These are phyloP conservation scores for Daldinia decipiens DNA, from an alignment of 495 filamentous ascomycete species.

Conservation along the genomic window DNA sequence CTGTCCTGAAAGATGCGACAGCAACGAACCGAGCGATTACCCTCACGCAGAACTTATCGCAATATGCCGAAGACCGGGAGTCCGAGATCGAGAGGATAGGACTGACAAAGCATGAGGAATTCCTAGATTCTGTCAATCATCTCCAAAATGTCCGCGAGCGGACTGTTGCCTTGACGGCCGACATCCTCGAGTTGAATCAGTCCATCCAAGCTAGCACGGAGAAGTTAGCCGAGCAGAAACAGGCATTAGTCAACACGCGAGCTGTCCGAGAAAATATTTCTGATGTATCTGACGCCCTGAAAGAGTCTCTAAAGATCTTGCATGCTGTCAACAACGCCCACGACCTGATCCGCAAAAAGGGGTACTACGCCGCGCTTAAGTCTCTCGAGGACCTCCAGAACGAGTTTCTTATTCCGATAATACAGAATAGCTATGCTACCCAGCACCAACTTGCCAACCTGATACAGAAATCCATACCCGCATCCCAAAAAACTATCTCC, in stretches of 20 bases:
- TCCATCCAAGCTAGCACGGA: conserved; percentile 96
- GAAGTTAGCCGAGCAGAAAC: conserved; percentile 93
- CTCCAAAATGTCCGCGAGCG: conserved; percentile 90
- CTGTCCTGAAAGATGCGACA: conserved; percentile 89
- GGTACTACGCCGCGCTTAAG: conserved; percentile 93
- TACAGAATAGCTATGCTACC: conserved; percentile 79
- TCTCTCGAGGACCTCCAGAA: conserved; percentile 96
- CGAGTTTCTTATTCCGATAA: conserved; percentile 77
- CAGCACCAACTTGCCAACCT: conserved; percentile 95
- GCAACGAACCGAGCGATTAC: conserved; percentile 75
- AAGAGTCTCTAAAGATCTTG: conserved; percentile 90
- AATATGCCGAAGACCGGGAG: conserved; percentile 87
- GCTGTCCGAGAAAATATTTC: conserved; percentile 95
- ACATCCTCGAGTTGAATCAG: conserved; percentile 91
- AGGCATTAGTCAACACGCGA: conserved; percentile 87
- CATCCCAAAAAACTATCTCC: conserved; percentile 90
- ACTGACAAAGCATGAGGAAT: conserved; percentile 95
- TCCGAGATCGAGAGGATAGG: conserved; percentile 93
- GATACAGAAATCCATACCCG: conserved; percentile 93
- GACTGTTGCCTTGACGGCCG: conserved; percentile 84
- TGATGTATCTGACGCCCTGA: conserved; percentile 87
- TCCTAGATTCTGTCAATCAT: conserved; percentile 90
- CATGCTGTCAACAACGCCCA: conserved; percentile 94
- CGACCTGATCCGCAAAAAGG: conserved; percentile 88
- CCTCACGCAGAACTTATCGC: conserved; percentile 79